A percentile compares a stretch with the other conserved stretches of the same genome.
These are phyloP conservation scores for Didymella glomerata DNA, from an alignment of 2,329 filamentous ascomycete species.

Conservation along the genomic window DNA sequence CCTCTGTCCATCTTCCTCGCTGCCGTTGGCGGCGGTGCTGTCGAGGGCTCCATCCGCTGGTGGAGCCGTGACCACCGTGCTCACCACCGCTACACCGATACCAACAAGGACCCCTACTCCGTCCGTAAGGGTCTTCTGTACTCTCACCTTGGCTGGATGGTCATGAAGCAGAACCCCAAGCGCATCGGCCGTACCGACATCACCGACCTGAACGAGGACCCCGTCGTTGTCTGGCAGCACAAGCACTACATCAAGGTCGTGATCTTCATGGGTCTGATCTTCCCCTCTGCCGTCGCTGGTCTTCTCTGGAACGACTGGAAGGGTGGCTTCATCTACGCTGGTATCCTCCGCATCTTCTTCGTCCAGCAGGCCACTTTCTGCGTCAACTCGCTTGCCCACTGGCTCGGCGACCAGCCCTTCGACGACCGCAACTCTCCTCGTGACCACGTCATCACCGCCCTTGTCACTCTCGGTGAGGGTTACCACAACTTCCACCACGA, in stretches of 20 bases:
- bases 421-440: slow-evolving; percentile 56
- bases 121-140: slow-evolving; percentile 62
- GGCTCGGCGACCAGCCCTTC: slow-evolving; percentile 59
- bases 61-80: slow-evolving; percentile 61
- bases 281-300: slow-evolving; percentile 59
- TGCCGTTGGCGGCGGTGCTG: slow-evolving; percentile 58
- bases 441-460: slow-evolving; percentile 54
- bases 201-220: slow-evolving; percentile 61
- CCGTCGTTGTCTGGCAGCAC: slow-evolving; percentile 61
- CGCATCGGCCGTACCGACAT: slow-evolving; percentile 61
- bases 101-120: slow-evolving; percentile 62
- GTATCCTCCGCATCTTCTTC: slow-evolving; percentile 62
- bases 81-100: slow-evolving; percentile 63
- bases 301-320: slow-evolving; percentile 60
- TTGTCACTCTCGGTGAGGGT: slow-evolving; percentile 55
- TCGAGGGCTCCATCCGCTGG: slow-evolving; percentile 61
- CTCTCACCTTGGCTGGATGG: slow-evolving; percentile 62
- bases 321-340: slow-evolving; percentile 61
- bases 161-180: slow-evolving; percentile 65
- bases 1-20: slow-evolving; percentile 61
- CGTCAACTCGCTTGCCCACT: slow-evolving; percentile 63
- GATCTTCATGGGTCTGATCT: slow-evolving; percentile 58
- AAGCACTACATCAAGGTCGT: slow-evolving; percentile 59
- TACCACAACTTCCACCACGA: slow-evolving; percentile 59
- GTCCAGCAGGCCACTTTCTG: slow-evolving; percentile 64